Conservation (phyloP, 2,329 filamentous ascomycete species). For the Colletotrichum horii region DNA sequence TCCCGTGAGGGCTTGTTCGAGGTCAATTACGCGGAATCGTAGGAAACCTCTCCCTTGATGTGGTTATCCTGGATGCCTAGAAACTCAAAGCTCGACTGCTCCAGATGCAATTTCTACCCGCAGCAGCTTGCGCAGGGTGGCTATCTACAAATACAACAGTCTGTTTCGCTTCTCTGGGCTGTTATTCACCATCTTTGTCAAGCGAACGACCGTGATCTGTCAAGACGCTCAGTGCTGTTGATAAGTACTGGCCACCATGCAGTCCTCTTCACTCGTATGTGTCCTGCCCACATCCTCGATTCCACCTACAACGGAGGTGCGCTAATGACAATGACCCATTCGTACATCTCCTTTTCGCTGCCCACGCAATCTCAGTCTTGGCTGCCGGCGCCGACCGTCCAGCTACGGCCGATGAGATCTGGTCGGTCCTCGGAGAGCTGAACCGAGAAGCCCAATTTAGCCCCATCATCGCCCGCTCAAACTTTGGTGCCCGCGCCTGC, state of each 20-base stretch:
- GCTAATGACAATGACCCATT: neutral
- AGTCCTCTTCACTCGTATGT: neutral
- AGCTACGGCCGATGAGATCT: neutral
- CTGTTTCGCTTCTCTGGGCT: neutral
- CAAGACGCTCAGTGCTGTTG: neutral
- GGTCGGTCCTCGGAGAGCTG: neutral
- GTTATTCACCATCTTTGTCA: neutral
- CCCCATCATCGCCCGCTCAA: neutral
- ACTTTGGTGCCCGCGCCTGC: neutral
- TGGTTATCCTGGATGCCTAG: neutral
- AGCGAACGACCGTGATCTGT: neutral
- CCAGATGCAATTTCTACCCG: neutral
- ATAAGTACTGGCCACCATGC: neutral
- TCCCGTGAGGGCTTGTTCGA: neutral
- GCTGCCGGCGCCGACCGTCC: neutral
- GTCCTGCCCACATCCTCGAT: rapidly evolving
- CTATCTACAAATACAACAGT: neutral
- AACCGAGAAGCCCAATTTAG: neutral
- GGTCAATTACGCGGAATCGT: neutral
- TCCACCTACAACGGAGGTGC: rapidly evolving
- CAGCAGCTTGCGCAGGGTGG: neutral
- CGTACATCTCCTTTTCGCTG: neutral
- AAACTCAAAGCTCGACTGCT: neutral
- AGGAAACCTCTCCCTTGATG: neutral
- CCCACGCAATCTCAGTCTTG: neutral